phyloP scores from a whole-genome alignment of 768 basidiomycete species.

The Collybia nuda region DNA sequence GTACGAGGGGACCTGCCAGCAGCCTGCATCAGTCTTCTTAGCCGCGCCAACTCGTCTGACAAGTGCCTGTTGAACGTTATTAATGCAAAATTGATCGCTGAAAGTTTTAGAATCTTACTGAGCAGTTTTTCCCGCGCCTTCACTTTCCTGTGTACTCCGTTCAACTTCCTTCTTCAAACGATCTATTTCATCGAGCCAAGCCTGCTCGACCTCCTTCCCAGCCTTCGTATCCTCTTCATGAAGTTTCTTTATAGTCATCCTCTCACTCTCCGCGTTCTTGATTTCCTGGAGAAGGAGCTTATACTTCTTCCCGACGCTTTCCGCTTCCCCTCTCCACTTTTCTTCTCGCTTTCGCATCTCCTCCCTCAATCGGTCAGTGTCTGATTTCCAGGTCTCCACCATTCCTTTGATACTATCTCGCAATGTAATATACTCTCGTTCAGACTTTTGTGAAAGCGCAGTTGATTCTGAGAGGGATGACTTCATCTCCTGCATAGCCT shows the following conservation, averaged over 20 bases:
- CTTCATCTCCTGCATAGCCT: conserved; percentile 81
- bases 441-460: conserved; percentile 73
- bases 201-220: conserved; percentile 57
- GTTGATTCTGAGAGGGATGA: conserved; percentile 69
- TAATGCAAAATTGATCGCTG: conserved; percentile 1
- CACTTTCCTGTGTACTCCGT: conserved; percentile 52
- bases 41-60: conserved; percentile 61
- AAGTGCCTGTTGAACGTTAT: conserved; percentile 42
- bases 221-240: conserved; percentile 48
- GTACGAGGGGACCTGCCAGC: conserved; percentile 32
- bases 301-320: conserved; percentile 71
- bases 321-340: conserved; percentile 63
- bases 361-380: conserved; percentile 66
- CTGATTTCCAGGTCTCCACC: conserved; percentile 70
- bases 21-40: conserved; percentile 72
- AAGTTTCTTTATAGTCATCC: conserved; percentile 48
- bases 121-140: conserved; percentile 60
- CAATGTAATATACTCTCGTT: conserved; percentile 80
- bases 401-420: conserved; percentile 76
- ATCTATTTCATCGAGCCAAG: conserved; percentile 57
- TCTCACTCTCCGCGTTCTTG: conserved; percentile 45
- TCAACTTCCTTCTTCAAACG: conserved; percentile 53
- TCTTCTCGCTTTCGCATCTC: conserved; percentile 80
- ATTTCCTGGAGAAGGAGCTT: conserved; percentile 61
- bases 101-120: conserved; percentile 41